Evolutionary conservation across 2,329 filamentous ascomycete genomes (phyloP).

Genomic region (Dactylellina parvicollis): DNA sequence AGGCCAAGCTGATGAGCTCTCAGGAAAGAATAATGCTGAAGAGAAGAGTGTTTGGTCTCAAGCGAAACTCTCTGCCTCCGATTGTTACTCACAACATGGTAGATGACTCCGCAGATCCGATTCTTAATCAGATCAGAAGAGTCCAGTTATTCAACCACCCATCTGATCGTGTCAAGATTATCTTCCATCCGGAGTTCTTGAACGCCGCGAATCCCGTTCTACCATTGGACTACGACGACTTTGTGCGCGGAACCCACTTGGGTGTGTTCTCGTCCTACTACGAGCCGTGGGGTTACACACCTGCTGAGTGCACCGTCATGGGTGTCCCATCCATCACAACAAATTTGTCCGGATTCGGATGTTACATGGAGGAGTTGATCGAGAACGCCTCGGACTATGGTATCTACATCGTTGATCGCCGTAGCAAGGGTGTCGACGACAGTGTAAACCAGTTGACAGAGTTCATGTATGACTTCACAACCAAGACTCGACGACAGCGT

Average conservation of each 20-base stretch:
- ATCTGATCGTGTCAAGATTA: slow-evolving; percentile 91
- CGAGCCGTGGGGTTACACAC: slow-evolving; percentile 98
- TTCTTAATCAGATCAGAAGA: slow-evolving; percentile 92
- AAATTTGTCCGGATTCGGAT: slow-evolving; percentile 96
- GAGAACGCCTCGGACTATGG: slow-evolving; percentile 98
- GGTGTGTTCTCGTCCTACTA: slow-evolving; percentile 98
- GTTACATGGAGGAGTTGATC: slow-evolving; percentile 99
- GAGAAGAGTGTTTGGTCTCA: slow-evolving; percentile 94
- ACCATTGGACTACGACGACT: slow-evolving; percentile 96
- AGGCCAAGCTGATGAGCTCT: slow-evolving; percentile 92
- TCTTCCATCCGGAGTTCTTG: slow-evolving; percentile 98
- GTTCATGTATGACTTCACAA: slow-evolving; percentile 92
- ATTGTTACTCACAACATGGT: slow-evolving; percentile 99
- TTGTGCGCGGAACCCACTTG: slow-evolving; percentile 94
- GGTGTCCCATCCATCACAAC: slow-evolving; percentile 98
- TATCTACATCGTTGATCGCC: slow-evolving; percentile 97
- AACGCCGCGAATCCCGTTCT: slow-evolving; percentile 95
- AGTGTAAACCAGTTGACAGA: slow-evolving; percentile 93
- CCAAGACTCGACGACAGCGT: slow-evolving; percentile 92
- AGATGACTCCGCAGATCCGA: slow-evolving; percentile 90
- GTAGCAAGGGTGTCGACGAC: slow-evolving; percentile 94
- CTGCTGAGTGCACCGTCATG: slow-evolving; percentile 98
- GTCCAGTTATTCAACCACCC: slow-evolving; percentile 98
- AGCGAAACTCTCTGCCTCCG: slow-evolving; percentile 85
- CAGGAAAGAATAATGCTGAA: slow-evolving; percentile 93